Base-by-base conservation (phyloP, 768 basidiomycete genomes). In the Pleurotus platypus region DNA sequence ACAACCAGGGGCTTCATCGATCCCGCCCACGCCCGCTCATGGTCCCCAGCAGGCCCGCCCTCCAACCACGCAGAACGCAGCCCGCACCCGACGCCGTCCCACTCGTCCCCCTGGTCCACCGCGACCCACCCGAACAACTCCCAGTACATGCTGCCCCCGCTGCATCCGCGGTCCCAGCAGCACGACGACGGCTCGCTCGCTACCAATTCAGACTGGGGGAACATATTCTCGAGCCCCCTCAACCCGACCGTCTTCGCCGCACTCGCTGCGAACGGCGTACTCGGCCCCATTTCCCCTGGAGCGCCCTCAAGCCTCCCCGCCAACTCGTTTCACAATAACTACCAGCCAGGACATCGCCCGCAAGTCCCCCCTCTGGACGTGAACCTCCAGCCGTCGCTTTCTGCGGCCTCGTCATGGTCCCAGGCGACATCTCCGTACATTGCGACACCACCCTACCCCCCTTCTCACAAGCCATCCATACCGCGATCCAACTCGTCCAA, bases 201-300 rank as follows among this genome's bases (percentile, higher is more conserved):
- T 9, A 20, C 4, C 35, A 63, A 60, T 58, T 62, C 72, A 59
- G 72, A 78, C 64, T 90, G 88, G 88, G 71, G 68, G 22, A 72
- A 75, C 61, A 53, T 87, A 16, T 87, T 87, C 67, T 74, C 86
- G n/a, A 67, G 79, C 3, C 83, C 89, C 2, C 73, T 89, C 49
- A 78, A 85, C 58, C 83, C 85, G 5, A 66, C 78, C 45, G 71
- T 83, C 35, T 88, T 87, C 63, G 80, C 83, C 40, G 78, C 80
- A 37, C 78, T 89, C 43, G 78, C 82, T 11, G 80, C 86, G 2
- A 83, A 82, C 63, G 84, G 82, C 62, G 74, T 83, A 46, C 70
- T 89, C 40, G 75, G 72, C 49, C 75, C 75, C 46, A 61, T 66
- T 62, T 64, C 65, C 64, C 68, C 54, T 60, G 69, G 60, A 46